phyloP scores from a whole-genome alignment of 805 yeast genomes.

The Saccharomycopsis schoenii region DNA sequence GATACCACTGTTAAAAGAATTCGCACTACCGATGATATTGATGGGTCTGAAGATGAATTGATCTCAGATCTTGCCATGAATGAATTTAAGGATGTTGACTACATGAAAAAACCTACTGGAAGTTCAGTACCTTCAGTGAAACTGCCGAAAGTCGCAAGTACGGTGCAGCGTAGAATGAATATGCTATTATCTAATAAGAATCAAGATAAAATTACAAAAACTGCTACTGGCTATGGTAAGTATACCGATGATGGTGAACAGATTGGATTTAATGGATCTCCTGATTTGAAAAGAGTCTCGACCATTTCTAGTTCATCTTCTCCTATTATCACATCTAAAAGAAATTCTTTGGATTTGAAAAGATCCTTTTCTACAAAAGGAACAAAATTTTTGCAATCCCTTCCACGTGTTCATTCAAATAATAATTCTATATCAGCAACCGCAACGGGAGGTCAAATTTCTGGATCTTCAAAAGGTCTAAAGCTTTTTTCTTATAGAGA shows the following conservation, averaged over 20 bases:
- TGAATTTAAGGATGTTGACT: conserved; percentile 16
- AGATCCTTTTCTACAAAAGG: conserved; percentile 4
- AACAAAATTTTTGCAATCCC: not conserved
- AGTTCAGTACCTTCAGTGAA: not conserved
- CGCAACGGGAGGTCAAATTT: not conserved
- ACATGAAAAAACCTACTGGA: conserved; percentile 1
- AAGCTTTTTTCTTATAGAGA: conserved; percentile 2
- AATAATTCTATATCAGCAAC: not conserved
- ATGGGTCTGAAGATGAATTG: conserved; percentile 16
- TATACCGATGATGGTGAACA: conserved; percentile 36
- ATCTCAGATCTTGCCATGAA: conserved; percentile 15
- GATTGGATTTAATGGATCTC: not conserved
- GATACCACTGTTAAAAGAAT: not conserved
- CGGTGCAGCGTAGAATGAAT: conserved; percentile 16
- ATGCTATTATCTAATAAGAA: conserved; percentile 5
- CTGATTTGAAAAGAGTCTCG: not conserved
- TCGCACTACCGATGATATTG: conserved; percentile 3
- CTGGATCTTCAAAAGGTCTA: not conserved
- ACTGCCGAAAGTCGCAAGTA: not conserved
- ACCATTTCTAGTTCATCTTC: not conserved
- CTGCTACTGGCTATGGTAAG: conserved; percentile 78
- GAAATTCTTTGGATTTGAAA: conserved; percentile 6
- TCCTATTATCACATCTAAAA: not conserved
- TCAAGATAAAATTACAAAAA: conserved; percentile 27
- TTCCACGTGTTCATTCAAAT: conserved; percentile 1